These are phyloP conservation scores for Dalbergia cochinchinensis DNA, from an alignment of 306 rosid genomes.

Conservation along the genomic window DNA sequence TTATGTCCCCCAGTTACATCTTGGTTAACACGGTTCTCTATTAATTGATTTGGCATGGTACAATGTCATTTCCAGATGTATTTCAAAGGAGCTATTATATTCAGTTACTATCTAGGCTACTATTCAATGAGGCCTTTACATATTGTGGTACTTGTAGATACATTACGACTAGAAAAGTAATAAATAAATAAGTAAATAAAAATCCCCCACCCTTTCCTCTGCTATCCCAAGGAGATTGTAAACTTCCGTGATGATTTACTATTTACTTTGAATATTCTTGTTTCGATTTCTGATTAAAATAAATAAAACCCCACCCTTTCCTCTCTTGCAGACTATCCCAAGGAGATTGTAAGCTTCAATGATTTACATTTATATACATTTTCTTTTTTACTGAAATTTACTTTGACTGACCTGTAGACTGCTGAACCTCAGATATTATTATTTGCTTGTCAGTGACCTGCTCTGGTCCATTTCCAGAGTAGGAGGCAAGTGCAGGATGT, in stretches of 20 bases:
- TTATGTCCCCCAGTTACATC: background rate
- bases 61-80: background rate
- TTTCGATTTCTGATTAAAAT: background rate
- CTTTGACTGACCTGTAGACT: background rate
- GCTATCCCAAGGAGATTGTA: background rate
- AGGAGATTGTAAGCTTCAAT: background rate
- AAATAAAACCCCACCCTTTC: background rate
- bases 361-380: conserved; percentile 13
- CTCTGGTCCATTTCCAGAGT: conserved; percentile 16
- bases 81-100: conserved; percentile 7
- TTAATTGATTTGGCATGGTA: background rate
- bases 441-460: conserved; percentile 31
- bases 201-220: background rate
- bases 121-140: background rate
- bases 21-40: background rate
- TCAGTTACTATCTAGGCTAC: conserved; percentile 18
- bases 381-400: background rate
- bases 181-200: too few relatives aligned
- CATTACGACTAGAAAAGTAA: background rate
- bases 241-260: background rate
- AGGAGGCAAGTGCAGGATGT: conserved; percentile 31
- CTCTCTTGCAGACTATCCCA: too few relatives aligned
- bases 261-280: background rate
- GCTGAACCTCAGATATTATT: conserved; percentile 22
- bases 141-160: background rate